Evolutionary conservation across 352 stramenopile species (phyloP), one percentile per base, ranked within the genome.

Genomic region (Phytopythium sindhum): DNA sequence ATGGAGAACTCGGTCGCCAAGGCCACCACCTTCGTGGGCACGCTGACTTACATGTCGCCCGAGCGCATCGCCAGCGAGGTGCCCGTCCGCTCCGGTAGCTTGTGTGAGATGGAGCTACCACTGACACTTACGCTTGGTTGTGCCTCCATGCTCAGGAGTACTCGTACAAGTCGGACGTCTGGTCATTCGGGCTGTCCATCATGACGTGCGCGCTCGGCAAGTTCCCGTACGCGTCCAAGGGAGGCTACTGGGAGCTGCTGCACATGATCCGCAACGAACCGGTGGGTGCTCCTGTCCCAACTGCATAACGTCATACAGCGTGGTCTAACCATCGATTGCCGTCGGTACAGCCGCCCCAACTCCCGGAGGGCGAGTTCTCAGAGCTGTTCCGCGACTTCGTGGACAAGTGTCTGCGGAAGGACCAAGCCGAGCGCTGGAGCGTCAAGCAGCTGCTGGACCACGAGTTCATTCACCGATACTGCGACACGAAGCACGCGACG

Each of bases 21-120:
- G 64, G 84, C 89, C 31, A 93, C 87, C 29, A 96, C 89, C 0
- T 98, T 97, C 60, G 91, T 98, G 7, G 93, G 94, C 3, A 98
- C 94, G 10, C 73, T 96, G 21, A 93, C 85, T 0, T 98, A 98
- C 67, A 98, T 98, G 94, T 95, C 87, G 9, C 94, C 93, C 15
- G 94, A 98, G 70, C 84, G 94, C 19, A 98, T 98, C 65, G 84
- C 84, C 37, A 95, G 89, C 51, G 84, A 95, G 66, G 84, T 88
- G 12, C 19, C 51, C 11, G 17, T 19, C 6, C 45, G 53, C 4
- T 17, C 8, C 26, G 1, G 4, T 29, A 35, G 24, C 5, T 2
- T 33, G 24, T 33, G 11, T 35, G 24, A 5, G 23, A 4, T 53
- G 23, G 23, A 33, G 45, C 2, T 53, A 12, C 0, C 24, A 10